Evolutionary conservation across 2,329 filamentous ascomycete species (phyloP), one percentile per base, ranked within the genome.

Genomic region (Ophiostoma himal-ulmi): DNA sequence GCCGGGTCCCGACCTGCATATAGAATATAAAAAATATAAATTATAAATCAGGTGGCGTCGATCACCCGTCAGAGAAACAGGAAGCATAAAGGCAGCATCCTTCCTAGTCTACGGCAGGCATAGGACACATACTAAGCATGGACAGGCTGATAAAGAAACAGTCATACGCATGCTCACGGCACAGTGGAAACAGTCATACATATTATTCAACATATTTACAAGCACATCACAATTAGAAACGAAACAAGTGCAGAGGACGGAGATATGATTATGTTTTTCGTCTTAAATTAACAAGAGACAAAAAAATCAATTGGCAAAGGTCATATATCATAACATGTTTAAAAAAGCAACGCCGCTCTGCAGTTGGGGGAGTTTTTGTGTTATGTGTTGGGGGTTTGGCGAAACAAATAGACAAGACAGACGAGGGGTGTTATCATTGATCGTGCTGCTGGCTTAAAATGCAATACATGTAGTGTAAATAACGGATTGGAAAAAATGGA

Each of bases 251-350:
- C 57, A 62, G 26, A 62, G 52, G 57, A 62, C 57, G 57, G 57
- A 62, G 57, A 65, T 65, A 37, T 65, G 62, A 65, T 65, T 65
- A n/a, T 65, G 62, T 65, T 65, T 65, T 65, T 65, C 62, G 62
- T 37, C 62, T 65, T 39, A 41, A 52, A 64, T 57, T 57, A 26
- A 64, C 34, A 69, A 22, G 36, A 57, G 36, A 68, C 26, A 37
- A 68, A 65, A 65, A 65, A 65, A 65, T 65, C 62, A 65, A 65
- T 65, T 65, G 62, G 62, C 62, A 37, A 37, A 22, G 36, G 62
- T 65, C 62, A 65, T 65, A 65, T 65, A 65, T 65, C 62, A 65
- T 65, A 65, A 65, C 62, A 39, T 65, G 62, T 30, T 37, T 20
- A 62, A 62, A 26, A 30, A 62, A 20, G 26, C 52, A 54, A 54